Evolutionary conservation across 176 grass and related monocot species (phyloP).

Genomic region (Dactylis glomerata): DNA sequence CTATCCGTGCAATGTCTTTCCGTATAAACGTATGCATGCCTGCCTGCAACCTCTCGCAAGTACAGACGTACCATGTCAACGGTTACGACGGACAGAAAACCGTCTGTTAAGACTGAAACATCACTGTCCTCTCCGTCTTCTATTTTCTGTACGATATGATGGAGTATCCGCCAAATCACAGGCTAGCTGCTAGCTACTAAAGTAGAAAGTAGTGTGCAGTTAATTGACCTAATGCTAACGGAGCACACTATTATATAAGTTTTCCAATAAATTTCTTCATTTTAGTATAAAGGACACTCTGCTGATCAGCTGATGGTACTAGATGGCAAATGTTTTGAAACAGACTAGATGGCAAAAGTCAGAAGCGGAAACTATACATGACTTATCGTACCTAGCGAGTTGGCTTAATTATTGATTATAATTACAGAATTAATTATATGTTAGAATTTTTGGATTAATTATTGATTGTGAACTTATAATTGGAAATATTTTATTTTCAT

Average conservation of each 20-base stretch:
- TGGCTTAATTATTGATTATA: not conserved
- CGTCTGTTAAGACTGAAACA: conserved; percentile 33
- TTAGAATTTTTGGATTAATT: not conserved
- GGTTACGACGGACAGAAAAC: not conserved
- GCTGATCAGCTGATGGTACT: not conserved
- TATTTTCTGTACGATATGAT: not conserved
- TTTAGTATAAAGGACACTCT: not conserved
- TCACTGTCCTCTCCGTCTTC: not conserved
- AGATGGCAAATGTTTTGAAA: no score
- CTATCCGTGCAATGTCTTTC: not conserved
- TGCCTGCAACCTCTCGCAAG: not conserved
- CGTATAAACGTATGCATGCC: not conserved
- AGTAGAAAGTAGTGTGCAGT: not conserved
- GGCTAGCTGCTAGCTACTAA: not conserved
- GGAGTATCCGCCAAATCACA: not conserved
- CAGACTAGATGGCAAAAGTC: not conserved
- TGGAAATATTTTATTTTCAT: not conserved
- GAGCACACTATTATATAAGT: no score
- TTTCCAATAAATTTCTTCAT: not conserved
- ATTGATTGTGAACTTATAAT: not conserved
- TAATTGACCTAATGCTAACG: not conserved
- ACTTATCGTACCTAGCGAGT: not conserved
- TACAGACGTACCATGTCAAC: not conserved
- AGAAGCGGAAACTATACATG: not conserved
- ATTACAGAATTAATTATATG: not conserved